Evolutionary conservation across 148 eudicot species (phyloP), one percentile per base, ranked within the genome.

Genomic region (Selenicereus undatus): DNA sequence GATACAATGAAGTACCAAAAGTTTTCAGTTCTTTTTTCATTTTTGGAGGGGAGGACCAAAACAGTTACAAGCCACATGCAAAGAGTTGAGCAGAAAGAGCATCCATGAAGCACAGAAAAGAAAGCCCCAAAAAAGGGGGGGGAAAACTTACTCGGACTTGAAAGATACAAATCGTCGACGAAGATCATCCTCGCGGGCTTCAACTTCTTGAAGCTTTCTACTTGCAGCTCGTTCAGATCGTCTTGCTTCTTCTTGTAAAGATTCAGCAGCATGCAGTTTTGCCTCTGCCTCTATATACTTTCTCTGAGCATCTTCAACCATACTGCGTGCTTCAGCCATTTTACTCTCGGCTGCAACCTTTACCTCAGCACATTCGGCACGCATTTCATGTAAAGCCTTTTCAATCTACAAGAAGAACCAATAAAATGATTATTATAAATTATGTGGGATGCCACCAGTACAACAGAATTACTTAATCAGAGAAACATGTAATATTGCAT

Each of bases 101-200:
- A 65, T 64, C 54, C 22, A 64, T n/a, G n/a, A 56, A 0, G 22
- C 20, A 56, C 22, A 4, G 62, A 1, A 17, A 56, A 56, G 6
- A 18, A 17, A 64, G 5, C 5, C 8, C 27, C 3, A 27, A 52
- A 51, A 50, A 45, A 35, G 14, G 5, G 51, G 8, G 51, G 8
- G n/a, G 77, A 62, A 77, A 4, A 77, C 97, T 60, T 83, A 95
- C 99, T 93, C 97, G 8, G 93, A 83, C 81, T 93, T 93, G 80
- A 92, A 95, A 68, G 93, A 83, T n/a, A 84, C 10, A 52, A 86
- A 85, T 42, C 89, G 93, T 76, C 97, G 92, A 74, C 99, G 90
- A 66, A 93, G 89, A 85, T 95, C 99, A 91, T 95, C 99, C 85
- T 95, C 99, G 45, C 99, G 97, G 39, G 91, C 91, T 90, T 95